Base-by-base conservation (phyloP, 2,329 filamentous ascomycete species). In the Thelonectria blattea region DNA sequence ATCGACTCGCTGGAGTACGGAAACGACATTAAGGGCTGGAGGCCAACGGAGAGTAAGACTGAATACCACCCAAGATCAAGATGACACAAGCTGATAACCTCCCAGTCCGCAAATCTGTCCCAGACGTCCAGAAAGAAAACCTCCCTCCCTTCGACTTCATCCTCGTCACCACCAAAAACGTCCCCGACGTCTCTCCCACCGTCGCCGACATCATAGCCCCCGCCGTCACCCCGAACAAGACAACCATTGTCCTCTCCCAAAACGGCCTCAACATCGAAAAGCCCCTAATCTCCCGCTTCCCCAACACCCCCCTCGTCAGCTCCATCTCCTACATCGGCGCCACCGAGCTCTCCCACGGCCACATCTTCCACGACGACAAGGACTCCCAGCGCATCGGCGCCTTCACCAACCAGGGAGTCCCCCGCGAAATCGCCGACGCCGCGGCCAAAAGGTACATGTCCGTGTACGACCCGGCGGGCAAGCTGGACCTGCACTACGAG, bases 241-340 rank as follows among this genome's bases (percentile, higher is more conserved):
- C 85, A 0, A 77, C 77, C 27, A 82, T 89, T 46, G 76, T 88
- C 0, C 78, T 89, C 7, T 74, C 86, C 5, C 86, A 89, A 62
- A 89, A 89, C 66, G 86, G 86, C 0, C 73, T 88, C n/a, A 86
- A 88, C 65, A 88, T 88, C 62, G 84, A 88, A 63, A 80, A 78
- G 43, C 83, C 85, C 0, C 68, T 88, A 18, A 68, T 83, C 17
- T 57, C 68, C 1, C 71, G 73, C 1, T 87, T 86, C 66, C 84
- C 85, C 0, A 59, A 69, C 3, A 87, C 85, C 60, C 70, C 80
- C 0, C 67, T 87, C 7, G 74, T 88, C 1, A 83, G 80, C 3
- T 83, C 83, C 4, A 78, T 88, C 9, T 80, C 78, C 3, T 74
- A 82, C 52, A 85, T 84, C 55, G 82, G 83, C 24, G 79, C 82